Evolutionary conservation across 2,329 filamentous ascomycete species (phyloP).

Genomic region (Chaetomiaceae sp.): DNA sequence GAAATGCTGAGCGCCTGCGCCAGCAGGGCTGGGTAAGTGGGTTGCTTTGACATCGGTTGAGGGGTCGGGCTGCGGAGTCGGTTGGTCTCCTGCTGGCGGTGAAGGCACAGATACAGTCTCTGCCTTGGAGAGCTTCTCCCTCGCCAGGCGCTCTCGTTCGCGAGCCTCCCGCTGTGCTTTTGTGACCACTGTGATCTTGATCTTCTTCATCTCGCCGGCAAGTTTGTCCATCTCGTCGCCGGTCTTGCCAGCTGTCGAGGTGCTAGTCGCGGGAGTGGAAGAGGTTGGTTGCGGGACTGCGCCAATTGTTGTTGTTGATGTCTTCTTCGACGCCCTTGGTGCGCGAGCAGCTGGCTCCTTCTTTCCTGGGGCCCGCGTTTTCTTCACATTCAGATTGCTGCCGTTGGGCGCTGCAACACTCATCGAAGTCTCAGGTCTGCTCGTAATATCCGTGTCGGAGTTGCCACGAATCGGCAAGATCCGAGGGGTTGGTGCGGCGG

Average conservation of each 20-base stretch:
- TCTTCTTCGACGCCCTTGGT: conserved; percentile 37
- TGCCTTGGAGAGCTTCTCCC: conserved; percentile 21
- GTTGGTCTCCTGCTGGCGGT: conserved; percentile 13
- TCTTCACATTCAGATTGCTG: conserved; percentile 50
- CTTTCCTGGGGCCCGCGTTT: conserved; percentile 49
- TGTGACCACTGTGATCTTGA: conserved; percentile 59
- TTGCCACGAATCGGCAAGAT: conserved; percentile 17
- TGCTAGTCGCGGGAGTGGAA: conserved; percentile 7
- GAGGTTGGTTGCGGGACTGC: conserved; percentile 10
- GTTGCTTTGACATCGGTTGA: not conserved
- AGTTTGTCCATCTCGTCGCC: conserved; percentile 50
- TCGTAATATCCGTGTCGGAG: conserved; percentile 39
- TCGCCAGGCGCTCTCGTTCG: conserved; percentile 30
- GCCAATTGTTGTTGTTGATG: conserved; percentile 24
- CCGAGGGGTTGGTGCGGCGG: conserved; percentile 22
- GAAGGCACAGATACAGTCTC: conserved; percentile 13
- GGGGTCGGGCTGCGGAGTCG: not conserved
- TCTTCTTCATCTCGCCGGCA: conserved; percentile 56
- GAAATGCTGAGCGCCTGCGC: not conserved
- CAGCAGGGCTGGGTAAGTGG: not conserved
- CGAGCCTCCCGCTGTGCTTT: conserved; percentile 55
- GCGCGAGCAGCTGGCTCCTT: conserved; percentile 36
- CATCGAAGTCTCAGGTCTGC: conserved; percentile 41
- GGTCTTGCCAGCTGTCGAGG: conserved; percentile 18
- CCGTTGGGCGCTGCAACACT: conserved; percentile 37